Evolutionary conservation across 2,329 filamentous ascomycete genomes (phyloP), one percentile per base, ranked within the genome.

Genomic region (Plenodomus lindquistii): DNA sequence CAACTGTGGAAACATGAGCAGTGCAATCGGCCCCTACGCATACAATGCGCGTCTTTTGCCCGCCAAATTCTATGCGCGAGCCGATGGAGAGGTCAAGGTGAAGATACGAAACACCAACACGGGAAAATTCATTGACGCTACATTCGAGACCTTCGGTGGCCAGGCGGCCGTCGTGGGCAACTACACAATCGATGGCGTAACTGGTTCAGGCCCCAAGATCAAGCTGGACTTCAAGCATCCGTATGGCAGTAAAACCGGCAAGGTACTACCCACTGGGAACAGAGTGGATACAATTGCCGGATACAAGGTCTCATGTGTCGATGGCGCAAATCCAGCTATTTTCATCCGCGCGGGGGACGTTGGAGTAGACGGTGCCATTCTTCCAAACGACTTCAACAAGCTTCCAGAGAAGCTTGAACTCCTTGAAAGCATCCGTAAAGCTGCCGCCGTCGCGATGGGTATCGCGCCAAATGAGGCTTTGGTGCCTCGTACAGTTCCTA

Each of bases 1-100:
- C 19, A 91, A 89, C 59, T 90, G 87, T 64, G 87, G 87, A n/a
- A 90, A 90, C 66, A 87, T 91, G 85, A 83, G 90, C 41, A 88
- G 86, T 0, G 86, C 87, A 0, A 54, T 63, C 38, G 88, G 86
- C 0, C 86, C 87, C 0, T 85, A 82, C 62, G 84, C 83, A 2
- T 74, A 85, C 64, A 72, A 89, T 72, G 68, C 77, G 19, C 75
- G 79, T 2, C 53, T 86, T 1, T 70, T 83, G 47, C 71, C 45
- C 24, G 52, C 67, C 8, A 52, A 13, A 51, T 60, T 45, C 44
- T 73, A 62, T 39, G 44, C 40, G 0, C 52, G 60, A 54, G 68
- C 57, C 2, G 63, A 68, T 17, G 63, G 61, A 9, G 66, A 69
- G 48, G 73, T 76, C 1, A 80, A 74, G 0, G 79, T 90, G 11